phyloP scores from a whole-genome alignment of 2,329 filamentous ascomycete genomes.

The Diaporthe ampelina region DNA sequence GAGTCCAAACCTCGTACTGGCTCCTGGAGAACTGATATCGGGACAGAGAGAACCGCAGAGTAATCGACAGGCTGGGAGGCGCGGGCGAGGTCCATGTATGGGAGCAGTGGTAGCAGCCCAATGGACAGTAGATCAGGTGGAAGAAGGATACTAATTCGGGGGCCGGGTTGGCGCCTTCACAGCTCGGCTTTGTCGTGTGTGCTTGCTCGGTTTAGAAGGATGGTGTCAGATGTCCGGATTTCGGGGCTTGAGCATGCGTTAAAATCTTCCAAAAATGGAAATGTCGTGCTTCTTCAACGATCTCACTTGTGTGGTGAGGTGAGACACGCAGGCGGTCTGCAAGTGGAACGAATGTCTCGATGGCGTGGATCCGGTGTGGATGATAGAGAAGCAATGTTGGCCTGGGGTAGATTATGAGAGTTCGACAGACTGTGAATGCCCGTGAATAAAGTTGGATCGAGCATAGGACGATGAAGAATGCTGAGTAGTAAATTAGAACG shows the following conservation, averaged over 20 bases:
- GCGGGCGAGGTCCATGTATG: neutral
- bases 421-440: neutral
- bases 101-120: neutral
- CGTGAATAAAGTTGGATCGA: no score
- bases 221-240: neutral
- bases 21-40: neutral
- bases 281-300: neutral
- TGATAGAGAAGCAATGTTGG: neutral
- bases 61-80: neutral
- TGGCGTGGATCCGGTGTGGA: neutral
- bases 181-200: neutral
- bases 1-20: neutral
- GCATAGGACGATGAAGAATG: neutral
- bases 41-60: neutral
- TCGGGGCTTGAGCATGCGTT: neutral
- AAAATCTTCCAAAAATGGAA: neutral
- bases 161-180: neutral
- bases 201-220: neutral
- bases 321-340: conserved; percentile 4
- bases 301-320: conserved; percentile 8
- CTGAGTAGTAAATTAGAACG: no score
- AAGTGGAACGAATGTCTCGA: conserved; percentile 4
- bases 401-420: neutral
- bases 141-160: neutral
- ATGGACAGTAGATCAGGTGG: neutral